Percentiles rank a stretch among this genome's conserved stretches.
phyloP scores from a whole-genome alignment of 2,329 filamentous ascomycete species.

The Teratosphaeria nubilosa region DNA sequence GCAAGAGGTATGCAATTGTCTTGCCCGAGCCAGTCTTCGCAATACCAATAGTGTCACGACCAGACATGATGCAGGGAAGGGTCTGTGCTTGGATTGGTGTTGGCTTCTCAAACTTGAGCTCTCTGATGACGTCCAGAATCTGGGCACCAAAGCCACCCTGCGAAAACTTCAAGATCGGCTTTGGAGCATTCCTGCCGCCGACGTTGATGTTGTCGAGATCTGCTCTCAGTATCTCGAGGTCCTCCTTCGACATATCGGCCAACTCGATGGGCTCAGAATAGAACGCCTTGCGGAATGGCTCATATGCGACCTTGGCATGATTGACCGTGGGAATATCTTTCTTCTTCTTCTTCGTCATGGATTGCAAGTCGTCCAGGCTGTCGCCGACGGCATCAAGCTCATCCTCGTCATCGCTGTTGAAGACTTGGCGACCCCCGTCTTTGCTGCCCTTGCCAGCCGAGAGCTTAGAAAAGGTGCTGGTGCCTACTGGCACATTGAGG shows the following conservation, averaged over 20 bases:
- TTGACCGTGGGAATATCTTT: constrained; percentile 87
- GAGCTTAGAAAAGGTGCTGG: constrained; percentile 24
- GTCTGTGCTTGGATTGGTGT: constrained; percentile 95
- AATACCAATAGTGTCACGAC: constrained; percentile 87
- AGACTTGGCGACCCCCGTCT: constrained; percentile 63
- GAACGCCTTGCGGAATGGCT: constrained; percentile 85
- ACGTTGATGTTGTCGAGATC: constrained; percentile 96
- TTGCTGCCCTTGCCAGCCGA: constrained; percentile 37
- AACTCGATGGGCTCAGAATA: constrained; percentile 86
- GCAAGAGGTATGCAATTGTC: constrained; percentile 87
- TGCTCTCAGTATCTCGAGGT: constrained; percentile 68
- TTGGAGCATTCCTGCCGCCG: constrained; percentile 75
- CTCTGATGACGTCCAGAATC: constrained; percentile 74
- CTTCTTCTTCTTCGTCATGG: constrained; percentile 67
- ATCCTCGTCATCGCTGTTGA: constrained; percentile 76
- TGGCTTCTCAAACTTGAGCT: constrained; percentile 74
- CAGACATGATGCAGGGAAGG: constrained; percentile 89
- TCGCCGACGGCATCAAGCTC: constrained; percentile 54
- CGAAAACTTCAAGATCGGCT: constrained; percentile 92
- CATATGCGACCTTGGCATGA: constrained; percentile 76
- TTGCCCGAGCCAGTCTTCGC: constrained; percentile 98
- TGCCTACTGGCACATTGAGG: constrained; percentile 41
- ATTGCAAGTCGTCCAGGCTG: constrained; percentile 54
- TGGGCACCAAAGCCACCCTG: constrained; percentile 85
- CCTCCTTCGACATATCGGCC: constrained; percentile 70